Base-by-base conservation (phyloP, 2,329 filamentous ascomycete genomes). In the Chalaropsis thielavioides region DNA sequence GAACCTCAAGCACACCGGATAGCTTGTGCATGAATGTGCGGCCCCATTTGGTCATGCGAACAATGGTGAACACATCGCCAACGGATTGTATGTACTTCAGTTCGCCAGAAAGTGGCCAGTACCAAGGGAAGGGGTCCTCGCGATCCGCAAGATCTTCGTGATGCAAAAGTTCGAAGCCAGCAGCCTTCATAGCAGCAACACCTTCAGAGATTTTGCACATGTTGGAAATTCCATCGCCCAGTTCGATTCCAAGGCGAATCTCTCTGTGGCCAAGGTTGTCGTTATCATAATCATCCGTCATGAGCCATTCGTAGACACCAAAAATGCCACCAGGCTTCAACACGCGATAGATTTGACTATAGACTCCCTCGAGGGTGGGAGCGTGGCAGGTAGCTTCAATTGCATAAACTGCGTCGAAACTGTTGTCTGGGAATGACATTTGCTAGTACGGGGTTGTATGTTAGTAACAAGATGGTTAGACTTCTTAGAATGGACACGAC, bases 231-330 rank as follows among this genome's bases (percentile, higher is more conserved):
- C 94, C 94, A 73, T 97, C 88, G 72, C 94, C 94, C 74, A 90
- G 86, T 80, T 99, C 94, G 69, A 99, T 99, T 69, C 88, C 92
- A 19, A 96, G 85, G 69, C 94, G 89, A 73, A 97, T 94, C 74
- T 89, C 84, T 70, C 91, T 88, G 79, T 97, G 94, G 72, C 85
- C 81, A 0, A 89, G 76, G 80, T 96, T 91, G 67, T 88, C 81
- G 74, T 95, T 92, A 78, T 97, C 88, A 77, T 96, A 99, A 27
- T 86, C 79, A 68, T 96, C 92, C 6, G 92, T 97, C 94, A 99
- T 97, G 73, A 97, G 81, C 94, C 94, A 97, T 77, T 99, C 94
- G 78, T 97, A 99, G 63, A 97, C 92, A 73, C 92, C 94, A 71
- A 97, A 99, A 62, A 90, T 81, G 75, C 94, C 92, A 67, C 94